Conservation (phyloP, 371 early-diverging fungal species). For the Mucor lusitanicus region DNA sequence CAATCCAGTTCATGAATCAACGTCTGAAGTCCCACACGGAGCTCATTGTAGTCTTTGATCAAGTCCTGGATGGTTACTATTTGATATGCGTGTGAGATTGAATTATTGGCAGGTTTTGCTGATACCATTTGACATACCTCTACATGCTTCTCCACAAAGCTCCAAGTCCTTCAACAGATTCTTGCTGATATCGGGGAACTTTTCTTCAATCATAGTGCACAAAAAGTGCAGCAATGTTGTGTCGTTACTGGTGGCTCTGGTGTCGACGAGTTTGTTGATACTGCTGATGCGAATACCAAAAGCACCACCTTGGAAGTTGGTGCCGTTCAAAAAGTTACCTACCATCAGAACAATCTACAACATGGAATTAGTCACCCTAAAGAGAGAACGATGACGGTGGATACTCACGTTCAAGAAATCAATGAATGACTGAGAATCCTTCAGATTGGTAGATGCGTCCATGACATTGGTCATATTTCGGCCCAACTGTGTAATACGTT, state of each 20-base stretch:
- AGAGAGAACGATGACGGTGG: neutral
- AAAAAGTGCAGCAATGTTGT: slow-evolving; percentile 83
- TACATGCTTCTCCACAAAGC: slow-evolving; percentile 74
- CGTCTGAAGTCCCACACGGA: slow-evolving; percentile 61
- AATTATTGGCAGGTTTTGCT: no score
- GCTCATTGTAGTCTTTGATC: slow-evolving; percentile 57
- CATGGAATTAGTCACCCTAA: neutral
- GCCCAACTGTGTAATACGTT: slow-evolving; percentile 68
- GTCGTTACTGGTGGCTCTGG: slow-evolving; percentile 69
- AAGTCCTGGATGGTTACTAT: slow-evolving; percentile 62
- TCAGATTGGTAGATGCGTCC: slow-evolving; percentile 58
- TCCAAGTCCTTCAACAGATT: slow-evolving; percentile 68
- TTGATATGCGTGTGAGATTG: no score
- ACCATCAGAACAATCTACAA: slow-evolving; percentile 77
- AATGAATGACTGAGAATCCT: slow-evolving; percentile 52
- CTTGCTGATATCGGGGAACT: slow-evolving; percentile 61
- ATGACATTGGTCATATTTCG: slow-evolving; percentile 57
- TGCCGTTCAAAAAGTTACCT: slow-evolving; percentile 93
- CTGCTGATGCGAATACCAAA: slow-evolving; percentile 90
- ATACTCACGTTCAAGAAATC: slow-evolving; percentile 55
- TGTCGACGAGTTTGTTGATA: slow-evolving; percentile 87
- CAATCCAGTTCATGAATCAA: slow-evolving; percentile 51
- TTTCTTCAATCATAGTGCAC: slow-evolving; percentile 67
- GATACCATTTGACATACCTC: slow-evolving; percentile 55
- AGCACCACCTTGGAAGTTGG: slow-evolving; percentile 86